Evolutionary conservation across 116 monocot genomes (phyloP).

Genomic region (Trichopus zeylanicus): DNA sequence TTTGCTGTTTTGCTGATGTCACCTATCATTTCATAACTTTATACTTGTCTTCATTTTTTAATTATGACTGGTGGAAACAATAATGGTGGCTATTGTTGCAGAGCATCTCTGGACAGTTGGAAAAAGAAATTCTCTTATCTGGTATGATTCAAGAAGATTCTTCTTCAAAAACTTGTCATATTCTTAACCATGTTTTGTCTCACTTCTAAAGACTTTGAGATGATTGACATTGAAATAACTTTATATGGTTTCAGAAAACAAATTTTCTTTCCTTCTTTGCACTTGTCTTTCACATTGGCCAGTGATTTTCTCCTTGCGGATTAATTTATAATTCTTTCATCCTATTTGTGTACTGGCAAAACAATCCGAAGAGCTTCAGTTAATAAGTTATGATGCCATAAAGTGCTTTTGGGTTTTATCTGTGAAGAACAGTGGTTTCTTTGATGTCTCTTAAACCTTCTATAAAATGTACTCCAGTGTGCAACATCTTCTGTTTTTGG

Average conservation of each 20-base stretch:
- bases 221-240: not conserved
- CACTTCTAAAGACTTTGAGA: not conserved
- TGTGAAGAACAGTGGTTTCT: not conserved
- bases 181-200: not conserved
- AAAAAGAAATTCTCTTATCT: slow-evolving; percentile 78
- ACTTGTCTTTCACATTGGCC: no score
- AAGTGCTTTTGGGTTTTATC: not conserved
- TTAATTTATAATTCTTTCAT: no score
- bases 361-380: not conserved
- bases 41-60: no score
- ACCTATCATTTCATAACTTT: not conserved
- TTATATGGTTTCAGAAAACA: not conserved
- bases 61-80: not conserved
- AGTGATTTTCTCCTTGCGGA: not conserved
- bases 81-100: slow-evolving; percentile 17
- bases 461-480: not conserved
- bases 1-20: not conserved
- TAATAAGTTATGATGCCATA: not conserved
- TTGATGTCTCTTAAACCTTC: not conserved
- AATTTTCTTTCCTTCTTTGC: not conserved
- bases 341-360: not conserved
- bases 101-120: slow-evolving; percentile 78
- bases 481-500: not conserved
- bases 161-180: not conserved
- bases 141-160: slow-evolving; percentile 25